These are phyloP conservation scores for Irpex sp. DNA, from an alignment of 1,284 basidiomycete genomes.

Conservation along the genomic window DNA sequence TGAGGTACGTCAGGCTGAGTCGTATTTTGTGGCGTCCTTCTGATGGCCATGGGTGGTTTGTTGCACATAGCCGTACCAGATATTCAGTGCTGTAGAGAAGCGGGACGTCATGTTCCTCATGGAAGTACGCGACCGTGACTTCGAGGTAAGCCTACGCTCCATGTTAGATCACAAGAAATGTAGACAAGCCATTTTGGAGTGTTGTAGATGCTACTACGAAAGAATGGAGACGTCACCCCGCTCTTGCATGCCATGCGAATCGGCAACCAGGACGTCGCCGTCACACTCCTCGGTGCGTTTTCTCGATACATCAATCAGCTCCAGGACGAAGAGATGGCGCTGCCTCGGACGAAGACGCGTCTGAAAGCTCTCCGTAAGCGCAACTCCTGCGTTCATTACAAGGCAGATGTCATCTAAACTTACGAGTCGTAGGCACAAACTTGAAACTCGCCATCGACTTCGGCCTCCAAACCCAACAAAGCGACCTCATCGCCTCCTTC, in stretches of 20 bases:
- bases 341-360: constrained; percentile 58
- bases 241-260: constrained; percentile 80
- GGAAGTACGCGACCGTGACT: constrained; percentile 75
- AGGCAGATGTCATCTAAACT: too few relatives aligned
- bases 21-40: background rate
- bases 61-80: constrained; percentile 60
- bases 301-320: constrained; percentile 79
- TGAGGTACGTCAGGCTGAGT: constrained; percentile 41
- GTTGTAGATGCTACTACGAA: constrained; percentile 62
- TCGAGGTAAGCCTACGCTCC: constrained; percentile 45
- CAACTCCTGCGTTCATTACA: background rate
- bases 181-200: constrained; percentile 1
- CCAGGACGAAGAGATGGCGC: constrained; percentile 63
- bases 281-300: constrained; percentile 74
- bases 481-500: constrained; percentile 77
- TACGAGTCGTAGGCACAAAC: constrained; percentile 52
- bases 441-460: constrained; percentile 81
- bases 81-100: constrained; percentile 69
- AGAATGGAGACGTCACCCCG: constrained; percentile 71
- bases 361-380: constrained; percentile 70
- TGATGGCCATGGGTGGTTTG: background rate
- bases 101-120: constrained; percentile 75
- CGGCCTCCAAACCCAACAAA: constrained; percentile 72
- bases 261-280: constrained; percentile 74
- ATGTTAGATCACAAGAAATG: background rate